Evolutionary conservation across 163 green algal species (phyloP), one percentile per base, ranked within the genome.

Genomic region (Picocystis sp.): DNA sequence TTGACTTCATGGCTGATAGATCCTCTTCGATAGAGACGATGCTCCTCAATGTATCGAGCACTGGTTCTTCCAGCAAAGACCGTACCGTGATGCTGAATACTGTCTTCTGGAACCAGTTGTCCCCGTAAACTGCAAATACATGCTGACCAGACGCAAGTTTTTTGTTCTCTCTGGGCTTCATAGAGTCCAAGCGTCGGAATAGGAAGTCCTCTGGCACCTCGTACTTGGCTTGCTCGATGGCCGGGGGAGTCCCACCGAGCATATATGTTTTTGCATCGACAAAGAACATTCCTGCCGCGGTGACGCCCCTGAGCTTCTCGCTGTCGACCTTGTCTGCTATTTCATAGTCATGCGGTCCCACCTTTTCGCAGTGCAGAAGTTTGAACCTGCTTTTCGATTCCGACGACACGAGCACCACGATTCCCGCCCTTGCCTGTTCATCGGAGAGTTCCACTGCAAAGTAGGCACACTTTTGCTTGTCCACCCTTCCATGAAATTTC

Each of bases 281-380:
- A 38, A 38, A 38, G 29, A 38, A 38, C 29, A 38, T 38, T 3
- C 5, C 29, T 8, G 29, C 29, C 8, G 29, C 29, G 29, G 29
- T 38, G 8, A 8, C 29, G 8, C 29, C 8, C 29, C 29, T 38
- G 5, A 38, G 29, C 29, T 38, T 38, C 29, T 56, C 24, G 15
- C 17, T 21, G 24, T n/a, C 15, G 5, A 29, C 19, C 34, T 22
- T 53, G 33, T 12, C 38, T 41, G 35, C 6, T 5, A 57, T 50
- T 25, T 52, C 19, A 53, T 33, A 33, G 3, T 21, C 15, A 3
- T 53, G 17, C 35, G 12, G 11, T 2, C 14, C 17, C 24, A 53
- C 24, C 35, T 34, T 35, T 53, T 65, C 50, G 22, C 66, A 72
- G 43, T 68, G 22, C 44, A 72, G 59, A 45, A 72, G 64, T 50